Evolutionary conservation across 176 grass and related monocot species (phyloP), one percentile per base, ranked within the genome.

Genomic region (Aegilops bicornis): DNA sequence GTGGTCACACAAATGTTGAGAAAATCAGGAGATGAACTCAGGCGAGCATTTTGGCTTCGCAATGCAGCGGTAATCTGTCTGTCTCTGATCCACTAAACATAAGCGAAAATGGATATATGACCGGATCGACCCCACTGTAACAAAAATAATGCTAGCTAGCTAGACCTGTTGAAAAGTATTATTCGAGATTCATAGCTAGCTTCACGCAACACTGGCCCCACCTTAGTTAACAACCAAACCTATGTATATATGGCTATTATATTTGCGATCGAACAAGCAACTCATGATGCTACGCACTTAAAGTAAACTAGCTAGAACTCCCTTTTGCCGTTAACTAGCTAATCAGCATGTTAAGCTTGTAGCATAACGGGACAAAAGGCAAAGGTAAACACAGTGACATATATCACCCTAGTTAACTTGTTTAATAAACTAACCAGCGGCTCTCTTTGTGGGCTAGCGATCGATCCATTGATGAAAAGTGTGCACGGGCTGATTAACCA

Each of bases 321-420:
- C 66, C 76, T 73, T 87, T 35, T 74, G 66, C 80, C 84, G 89
- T 87, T 83, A 87, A 86, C 89, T 75, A 87, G 76, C 76, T 87
- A 80, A 80, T 84, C 60, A 69, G 11, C 68, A 13, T 58, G 43
- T 78, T 73, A 5, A 76, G 50, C 22, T 47, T 33, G 63, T 13
- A 69, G 16, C 75, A 75, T 81, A 91, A 81, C 81, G 17, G 63
- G 73, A 91, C 85, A 87, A 87, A 60, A 84, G 31, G 23, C 33
- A 84, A 80, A 84, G 54, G 54, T 58, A 58, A 22, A 58, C 19
- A 58, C 54, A 58, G 85, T 76, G 37, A 73, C 80, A 87, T 73
- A 72, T 40, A 36, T 67, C 75, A 84, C 75, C 33, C 45, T 76
- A 87, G 33, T 22, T 86, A 79, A 79, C 84, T n/a, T 68, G 25